A percentile compares a stretch with the other conserved stretches of the same genome.
Conservation (phyloP, 2,329 filamentous ascomycete species). For the Hymenoscyphus occultus region DNA sequence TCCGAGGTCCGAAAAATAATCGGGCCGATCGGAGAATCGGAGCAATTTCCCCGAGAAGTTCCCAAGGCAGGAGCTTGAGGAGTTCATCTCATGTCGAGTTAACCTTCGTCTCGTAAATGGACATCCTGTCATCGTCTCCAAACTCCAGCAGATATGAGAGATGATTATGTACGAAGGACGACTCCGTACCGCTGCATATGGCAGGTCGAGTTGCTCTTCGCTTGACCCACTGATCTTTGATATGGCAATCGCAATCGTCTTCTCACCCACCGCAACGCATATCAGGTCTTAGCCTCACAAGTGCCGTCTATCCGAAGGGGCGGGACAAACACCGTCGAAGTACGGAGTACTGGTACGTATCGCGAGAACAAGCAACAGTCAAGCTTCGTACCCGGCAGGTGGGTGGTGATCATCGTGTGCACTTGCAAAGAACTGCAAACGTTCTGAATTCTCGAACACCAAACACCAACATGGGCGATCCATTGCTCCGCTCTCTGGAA, state of each 20-base stretch:
- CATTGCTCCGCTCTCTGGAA: not conserved
- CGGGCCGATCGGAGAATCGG: not conserved
- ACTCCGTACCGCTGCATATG: not conserved
- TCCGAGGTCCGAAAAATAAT: not conserved
- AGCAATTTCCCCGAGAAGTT: too few species aligned
- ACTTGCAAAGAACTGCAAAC: not conserved
- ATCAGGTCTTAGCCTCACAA: not conserved
- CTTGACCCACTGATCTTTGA: not conserved
- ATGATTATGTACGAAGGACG: not conserved
- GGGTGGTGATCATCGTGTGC: constrained; percentile 1
- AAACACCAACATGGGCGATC: not conserved
- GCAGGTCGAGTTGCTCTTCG: not conserved
- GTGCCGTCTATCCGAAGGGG: not conserved
- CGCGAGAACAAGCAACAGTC: not conserved
- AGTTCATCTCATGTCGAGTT: too few species aligned
- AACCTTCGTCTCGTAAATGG: not conserved
- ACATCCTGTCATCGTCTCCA: not conserved
- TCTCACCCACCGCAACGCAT: not conserved
- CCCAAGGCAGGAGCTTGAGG: too few species aligned
- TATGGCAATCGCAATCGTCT: not conserved
- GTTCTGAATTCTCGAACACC: not conserved
- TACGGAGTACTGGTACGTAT: too few species aligned
- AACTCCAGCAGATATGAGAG: not conserved
- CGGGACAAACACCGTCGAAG: not conserved
- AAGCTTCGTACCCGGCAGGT: constrained; percentile 7